Percentiles rank a stretch among this genome's conserved stretches.
These are phyloP conservation scores for Exophiala oligosperma DNA, from an alignment of 2,329 filamentous ascomycete species.

Conservation along the genomic window DNA sequence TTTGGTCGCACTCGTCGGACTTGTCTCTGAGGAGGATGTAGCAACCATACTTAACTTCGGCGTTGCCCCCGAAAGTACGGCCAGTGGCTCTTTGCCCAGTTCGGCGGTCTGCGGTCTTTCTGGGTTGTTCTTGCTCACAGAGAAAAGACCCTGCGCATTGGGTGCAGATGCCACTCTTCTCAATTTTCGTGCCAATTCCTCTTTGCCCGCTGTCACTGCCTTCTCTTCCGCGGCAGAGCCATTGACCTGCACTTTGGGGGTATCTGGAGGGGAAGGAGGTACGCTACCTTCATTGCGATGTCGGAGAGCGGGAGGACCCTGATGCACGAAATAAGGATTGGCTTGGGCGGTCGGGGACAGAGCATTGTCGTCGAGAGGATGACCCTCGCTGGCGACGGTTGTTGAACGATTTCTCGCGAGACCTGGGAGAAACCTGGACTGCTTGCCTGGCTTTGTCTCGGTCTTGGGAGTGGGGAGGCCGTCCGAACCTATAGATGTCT, in stretches of 20 bases:
- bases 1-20: constrained; percentile 41
- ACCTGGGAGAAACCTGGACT: constrained; percentile 84
- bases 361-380: constrained; percentile 77
- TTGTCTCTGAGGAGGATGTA: constrained; percentile 37
- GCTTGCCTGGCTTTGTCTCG: constrained; percentile 68
- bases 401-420: constrained; percentile 85
- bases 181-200: constrained; percentile 89
- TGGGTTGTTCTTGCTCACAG: constrained; percentile 53
- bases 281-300: constrained; percentile 95
- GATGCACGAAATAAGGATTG: constrained; percentile 96
- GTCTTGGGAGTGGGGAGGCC: constrained; percentile 52
- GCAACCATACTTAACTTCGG: constrained; percentile 55
- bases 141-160: constrained; percentile 92
- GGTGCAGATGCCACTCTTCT: constrained; percentile 93
- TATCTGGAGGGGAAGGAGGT: constrained; percentile 88
- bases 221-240: constrained; percentile 65
- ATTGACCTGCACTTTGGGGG: constrained; percentile 73
- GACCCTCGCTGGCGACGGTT: constrained; percentile 90
- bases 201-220: constrained; percentile 77
- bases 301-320: constrained; percentile 87
- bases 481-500: constrained; percentile 42
- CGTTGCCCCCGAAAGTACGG: constrained; percentile 56
- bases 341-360: constrained; percentile 90
- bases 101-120: constrained; percentile 82
- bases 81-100: constrained; percentile 76